phyloP scores from a whole-genome alignment of 495 filamentous ascomycete genomes.

The Xylaria sp. region DNA sequence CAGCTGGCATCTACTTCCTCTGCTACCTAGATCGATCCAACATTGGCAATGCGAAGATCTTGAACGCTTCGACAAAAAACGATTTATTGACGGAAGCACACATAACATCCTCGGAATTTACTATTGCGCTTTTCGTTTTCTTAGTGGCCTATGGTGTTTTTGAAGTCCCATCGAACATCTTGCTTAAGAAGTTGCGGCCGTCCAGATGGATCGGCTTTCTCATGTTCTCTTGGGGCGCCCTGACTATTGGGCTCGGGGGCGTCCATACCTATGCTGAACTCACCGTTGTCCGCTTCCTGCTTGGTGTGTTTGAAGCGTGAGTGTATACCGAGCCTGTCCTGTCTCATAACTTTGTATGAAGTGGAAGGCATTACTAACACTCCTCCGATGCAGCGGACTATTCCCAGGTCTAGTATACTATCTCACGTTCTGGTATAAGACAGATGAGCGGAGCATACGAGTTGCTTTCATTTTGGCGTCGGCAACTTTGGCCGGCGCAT shows the following conservation, averaged over 20 bases:
- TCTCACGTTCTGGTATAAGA: slow-evolving; percentile 78
- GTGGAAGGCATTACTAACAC: slow-evolving; percentile 34
- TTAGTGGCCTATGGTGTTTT: slow-evolving; percentile 46
- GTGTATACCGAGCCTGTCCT: slow-evolving; percentile 20
- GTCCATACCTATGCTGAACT: slow-evolving; percentile 55
- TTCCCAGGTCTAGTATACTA: slow-evolving; percentile 85
- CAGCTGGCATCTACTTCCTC: slow-evolving; percentile 60
- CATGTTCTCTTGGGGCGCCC: slow-evolving; percentile 63
- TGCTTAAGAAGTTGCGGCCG: slow-evolving; percentile 68
- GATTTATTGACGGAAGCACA: slow-evolving; percentile 65
- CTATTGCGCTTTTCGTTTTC: slow-evolving; percentile 67
- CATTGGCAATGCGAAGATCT: slow-evolving; percentile 49
- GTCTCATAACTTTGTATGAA: slow-evolving; percentile 31
- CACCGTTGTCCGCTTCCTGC: slow-evolving; percentile 59
- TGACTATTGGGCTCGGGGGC: slow-evolving; percentile 62
- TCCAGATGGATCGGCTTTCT: slow-evolving; percentile 64
- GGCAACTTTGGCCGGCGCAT: slow-evolving; percentile 77
- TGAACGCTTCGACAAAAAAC: slow-evolving; percentile 54
- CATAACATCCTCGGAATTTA: slow-evolving; percentile 72
- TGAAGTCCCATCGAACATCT: slow-evolving; percentile 71
- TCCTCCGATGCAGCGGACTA: slow-evolving; percentile 53
- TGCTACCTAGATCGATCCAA: slow-evolving; percentile 60
- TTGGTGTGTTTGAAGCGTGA: slow-evolving; percentile 60
- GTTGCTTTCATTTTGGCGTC: slow-evolving; percentile 84
- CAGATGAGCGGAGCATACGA: slow-evolving; percentile 53